phyloP scores from a whole-genome alignment of 164 flowering plant genomes.

The grape (Vitis vinifera) region DNA sequence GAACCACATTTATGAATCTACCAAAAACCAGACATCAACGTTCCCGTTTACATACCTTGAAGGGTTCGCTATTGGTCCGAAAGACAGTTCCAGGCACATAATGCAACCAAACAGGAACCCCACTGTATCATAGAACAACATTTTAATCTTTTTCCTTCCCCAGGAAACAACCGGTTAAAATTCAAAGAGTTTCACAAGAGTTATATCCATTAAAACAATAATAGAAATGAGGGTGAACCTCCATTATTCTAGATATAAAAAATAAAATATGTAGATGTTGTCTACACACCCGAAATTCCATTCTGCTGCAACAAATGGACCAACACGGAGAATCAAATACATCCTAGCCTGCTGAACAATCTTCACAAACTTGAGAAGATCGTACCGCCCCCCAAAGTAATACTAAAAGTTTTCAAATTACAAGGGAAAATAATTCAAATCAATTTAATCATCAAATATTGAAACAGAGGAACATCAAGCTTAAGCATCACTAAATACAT shows the following conservation, averaged over 20 bases:
- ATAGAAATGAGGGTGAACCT: background rate
- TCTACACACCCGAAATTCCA: conserved; percentile 84
- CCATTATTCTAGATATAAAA: background rate
- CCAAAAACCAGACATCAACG: background rate
- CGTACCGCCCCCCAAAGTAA: conserved; percentile 77
- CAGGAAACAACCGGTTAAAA: background rate
- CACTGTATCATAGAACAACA: conserved; percentile 43
- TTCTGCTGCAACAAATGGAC: conserved; percentile 96
- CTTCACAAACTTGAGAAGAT: conserved; percentile 87
- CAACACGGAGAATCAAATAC: conserved; percentile 86
- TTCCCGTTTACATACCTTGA: conserved; percentile 53
- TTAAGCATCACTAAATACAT: too few relatives aligned
- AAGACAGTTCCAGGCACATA: conserved; percentile 86
- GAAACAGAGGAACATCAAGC: background rate
- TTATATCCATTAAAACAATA: background rate
- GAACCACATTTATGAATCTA: background rate
- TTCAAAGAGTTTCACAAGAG: background rate
- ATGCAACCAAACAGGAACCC: conserved; percentile 97
- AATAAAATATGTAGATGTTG: background rate
- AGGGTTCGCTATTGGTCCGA: conserved; percentile 73
- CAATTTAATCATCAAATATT: background rate
- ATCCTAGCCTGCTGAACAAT: conserved; percentile 75
- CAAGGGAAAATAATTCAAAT: background rate
- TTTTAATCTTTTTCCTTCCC: background rate
- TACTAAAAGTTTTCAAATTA: conserved; percentile 42